Conservation (phyloP, 2,329 filamentous ascomycete species). For the Ceratocystis variospora region DNA sequence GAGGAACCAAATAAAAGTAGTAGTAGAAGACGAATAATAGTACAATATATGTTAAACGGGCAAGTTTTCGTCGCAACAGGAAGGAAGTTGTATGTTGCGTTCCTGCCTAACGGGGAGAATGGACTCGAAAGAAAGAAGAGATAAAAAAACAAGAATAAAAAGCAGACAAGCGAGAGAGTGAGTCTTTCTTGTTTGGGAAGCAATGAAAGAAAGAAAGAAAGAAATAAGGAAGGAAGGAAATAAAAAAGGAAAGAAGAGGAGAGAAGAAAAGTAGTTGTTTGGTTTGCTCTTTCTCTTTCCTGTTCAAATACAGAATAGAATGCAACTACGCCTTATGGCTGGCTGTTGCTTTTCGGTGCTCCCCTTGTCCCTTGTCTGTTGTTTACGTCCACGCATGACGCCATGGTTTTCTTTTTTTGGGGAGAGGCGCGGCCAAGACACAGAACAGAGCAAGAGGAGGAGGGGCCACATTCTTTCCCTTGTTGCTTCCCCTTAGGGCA, state of each 20-base stretch:
- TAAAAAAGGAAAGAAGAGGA: background rate
- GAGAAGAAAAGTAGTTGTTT: background rate
- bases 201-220: background rate
- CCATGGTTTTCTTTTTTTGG: background rate
- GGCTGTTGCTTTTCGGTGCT: background rate
- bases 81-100: background rate
- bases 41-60: background rate
- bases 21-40: background rate
- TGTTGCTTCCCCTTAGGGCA: background rate
- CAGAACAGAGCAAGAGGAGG: background rate
- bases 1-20: background rate
- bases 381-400: slow-evolving; percentile 5
- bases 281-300: no score
- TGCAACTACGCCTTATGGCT: background rate
- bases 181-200: background rate
- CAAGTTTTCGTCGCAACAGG: background rate
- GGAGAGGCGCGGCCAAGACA: background rate
- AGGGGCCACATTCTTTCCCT: slow-evolving; percentile 1
- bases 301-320: background rate
- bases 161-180: background rate
- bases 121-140: background rate
- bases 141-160: background rate
- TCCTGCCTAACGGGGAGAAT: background rate
- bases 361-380: background rate
- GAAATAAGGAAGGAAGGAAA: background rate